A percentile compares a stretch with the other conserved stretches of the same genome.
Conservation (phyloP, 2,329 filamentous ascomycete species). For the Exophiala sp. region DNA sequence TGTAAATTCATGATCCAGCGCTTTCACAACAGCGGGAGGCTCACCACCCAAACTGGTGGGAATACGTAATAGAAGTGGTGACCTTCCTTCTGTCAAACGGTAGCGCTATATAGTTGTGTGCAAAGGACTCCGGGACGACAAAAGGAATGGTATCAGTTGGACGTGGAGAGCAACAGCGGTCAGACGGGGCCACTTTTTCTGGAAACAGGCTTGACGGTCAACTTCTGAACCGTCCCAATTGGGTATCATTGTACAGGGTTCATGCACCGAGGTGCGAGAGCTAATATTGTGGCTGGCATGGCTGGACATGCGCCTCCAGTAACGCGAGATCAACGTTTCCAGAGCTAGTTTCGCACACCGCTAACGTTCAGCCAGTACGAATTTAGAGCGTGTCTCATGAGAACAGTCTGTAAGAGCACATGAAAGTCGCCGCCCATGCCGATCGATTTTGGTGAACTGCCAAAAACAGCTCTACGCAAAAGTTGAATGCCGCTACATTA, state of each 20-base stretch:
- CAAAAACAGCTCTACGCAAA: slow-evolving; percentile 15
- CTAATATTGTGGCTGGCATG: slow-evolving; percentile 17
- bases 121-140: too few relatives aligned
- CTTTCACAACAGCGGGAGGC: too few relatives aligned
- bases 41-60: background rate
- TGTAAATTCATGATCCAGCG: too few relatives aligned
- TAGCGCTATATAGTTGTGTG: too few relatives aligned
- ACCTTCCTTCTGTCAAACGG: too few relatives aligned
- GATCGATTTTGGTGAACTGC: slow-evolving; percentile 16
- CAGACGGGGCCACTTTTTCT: too few relatives aligned
- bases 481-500: slow-evolving; percentile 21
- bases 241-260: slow-evolving; percentile 8
- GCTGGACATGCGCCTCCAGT: slow-evolving; percentile 12
- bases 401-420: slow-evolving; percentile 10
- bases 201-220: background rate
- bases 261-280: slow-evolving; percentile 5
- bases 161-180: too few relatives aligned
- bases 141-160: too few relatives aligned
- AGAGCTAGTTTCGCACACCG: slow-evolving; percentile 13
- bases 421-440: slow-evolving; percentile 14
- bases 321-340: slow-evolving; percentile 18
- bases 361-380: slow-evolving; percentile 11
- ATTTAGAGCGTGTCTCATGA: slow-evolving; percentile 17
- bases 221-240: slow-evolving; percentile 15
- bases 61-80: too few relatives aligned